phyloP scores from a whole-genome alignment of 2,329 filamentous ascomycete genomes.

The Colletotrichum godetiae region DNA sequence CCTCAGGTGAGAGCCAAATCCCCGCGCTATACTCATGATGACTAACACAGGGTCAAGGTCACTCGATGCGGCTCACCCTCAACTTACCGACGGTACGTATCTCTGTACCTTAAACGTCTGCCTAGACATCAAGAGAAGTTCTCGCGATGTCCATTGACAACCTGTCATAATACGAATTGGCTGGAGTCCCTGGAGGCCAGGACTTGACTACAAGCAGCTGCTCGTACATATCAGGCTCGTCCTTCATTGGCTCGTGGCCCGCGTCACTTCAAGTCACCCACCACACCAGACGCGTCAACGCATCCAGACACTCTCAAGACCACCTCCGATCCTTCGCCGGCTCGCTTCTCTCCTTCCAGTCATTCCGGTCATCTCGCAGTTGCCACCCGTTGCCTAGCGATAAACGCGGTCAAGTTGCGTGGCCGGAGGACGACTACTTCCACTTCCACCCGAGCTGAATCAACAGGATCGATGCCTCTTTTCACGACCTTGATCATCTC shows the following conservation, averaged over 20 bases:
- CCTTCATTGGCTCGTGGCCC: conserved; percentile 16
- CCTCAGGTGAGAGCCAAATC: not conserved
- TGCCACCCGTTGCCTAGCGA: conserved; percentile 12
- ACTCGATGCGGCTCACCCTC: conserved; percentile 15
- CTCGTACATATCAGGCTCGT: not conserved
- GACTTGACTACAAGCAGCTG: not conserved
- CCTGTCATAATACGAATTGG: not conserved
- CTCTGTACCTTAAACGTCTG: conserved; percentile 5
- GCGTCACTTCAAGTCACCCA: not conserved
- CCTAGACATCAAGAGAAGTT: not conserved
- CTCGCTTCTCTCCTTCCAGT: not conserved
- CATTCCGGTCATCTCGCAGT: not conserved
- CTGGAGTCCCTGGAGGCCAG: not conserved
- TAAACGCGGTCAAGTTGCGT: conserved; percentile 4
- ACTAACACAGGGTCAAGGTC: conserved; percentile 1
- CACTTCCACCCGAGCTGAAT: not conserved
- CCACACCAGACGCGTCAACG: conserved; percentile 22
- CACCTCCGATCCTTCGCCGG: conserved; percentile 9
- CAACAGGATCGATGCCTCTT: not conserved
- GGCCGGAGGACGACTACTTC: not conserved
- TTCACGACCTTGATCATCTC: too few relatives aligned
- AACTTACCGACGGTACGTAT: not conserved
- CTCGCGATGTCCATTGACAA: not conserved
- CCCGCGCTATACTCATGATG: not conserved
- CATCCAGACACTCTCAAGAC: not conserved